phyloP scores from a whole-genome alignment of 257 asterid species.

The Ajuga chamaepitys region DNA sequence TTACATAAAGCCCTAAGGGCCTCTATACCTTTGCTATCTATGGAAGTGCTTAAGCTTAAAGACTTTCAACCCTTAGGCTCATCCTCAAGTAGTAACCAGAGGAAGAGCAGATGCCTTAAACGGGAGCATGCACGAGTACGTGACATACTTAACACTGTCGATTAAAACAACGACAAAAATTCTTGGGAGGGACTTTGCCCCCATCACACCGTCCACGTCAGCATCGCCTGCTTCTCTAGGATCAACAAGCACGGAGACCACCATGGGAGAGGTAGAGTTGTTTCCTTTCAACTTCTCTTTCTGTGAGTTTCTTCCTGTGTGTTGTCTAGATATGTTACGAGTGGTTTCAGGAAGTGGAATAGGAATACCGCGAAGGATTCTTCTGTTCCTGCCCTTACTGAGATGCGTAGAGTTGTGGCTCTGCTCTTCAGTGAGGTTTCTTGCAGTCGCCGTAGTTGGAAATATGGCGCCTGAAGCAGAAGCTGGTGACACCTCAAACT shows the following conservation, averaged over 20 bases:
- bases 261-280: conserved; percentile 55
- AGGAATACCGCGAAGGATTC: conserved; percentile 56
- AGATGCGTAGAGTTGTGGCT: conserved; percentile 38
- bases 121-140: conserved; percentile 79
- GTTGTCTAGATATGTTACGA: conserved; percentile 47
- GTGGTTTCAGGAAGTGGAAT: conserved; percentile 52
- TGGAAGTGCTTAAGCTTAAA: too few relatives aligned
- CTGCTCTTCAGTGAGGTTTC: conserved; percentile 37
- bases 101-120: conserved; percentile 51
- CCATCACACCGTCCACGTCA: conserved; percentile 52
- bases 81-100: conserved; percentile 39
- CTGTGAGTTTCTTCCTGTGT: conserved; percentile 24
- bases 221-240: conserved; percentile 67
- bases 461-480: conserved; percentile 55
- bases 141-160: conserved; percentile 81
- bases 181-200: conserved; percentile 53
- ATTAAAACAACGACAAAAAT: conserved; percentile 70
- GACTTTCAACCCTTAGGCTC: background rate
- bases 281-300: conserved; percentile 39
- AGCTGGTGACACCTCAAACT: conserved; percentile 63
- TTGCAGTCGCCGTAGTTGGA: conserved; percentile 34
- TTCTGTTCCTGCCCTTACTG: conserved; percentile 47
- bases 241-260: conserved; percentile 80
- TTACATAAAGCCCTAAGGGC: background rate
- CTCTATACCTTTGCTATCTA: conserved; percentile 10